phyloP scores from a whole-genome alignment of 2,329 filamentous ascomycete genomes.

The Aureobasidium leucospermi region DNA sequence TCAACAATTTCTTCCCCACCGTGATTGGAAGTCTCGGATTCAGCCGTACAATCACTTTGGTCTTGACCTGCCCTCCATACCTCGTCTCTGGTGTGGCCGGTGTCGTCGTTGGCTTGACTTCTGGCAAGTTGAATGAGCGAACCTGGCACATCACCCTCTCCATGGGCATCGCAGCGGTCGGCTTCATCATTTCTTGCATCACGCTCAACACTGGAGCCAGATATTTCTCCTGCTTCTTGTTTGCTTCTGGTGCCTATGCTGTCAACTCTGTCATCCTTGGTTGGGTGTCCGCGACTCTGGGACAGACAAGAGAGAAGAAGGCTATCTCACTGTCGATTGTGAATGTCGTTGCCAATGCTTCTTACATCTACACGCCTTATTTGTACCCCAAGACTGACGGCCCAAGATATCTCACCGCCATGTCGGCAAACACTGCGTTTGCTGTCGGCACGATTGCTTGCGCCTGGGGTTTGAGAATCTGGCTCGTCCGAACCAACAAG shows the following conservation, averaged over 20 bases:
- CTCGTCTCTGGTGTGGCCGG: conserved; percentile 32
- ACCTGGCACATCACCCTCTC: conserved; percentile 49
- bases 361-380: not conserved
- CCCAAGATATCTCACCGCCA: not conserved
- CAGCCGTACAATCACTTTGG: conserved; percentile 45
- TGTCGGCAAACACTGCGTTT: not conserved
- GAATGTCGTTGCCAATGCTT: not conserved
- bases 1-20: conserved; percentile 60
- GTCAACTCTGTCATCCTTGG: not conserved
- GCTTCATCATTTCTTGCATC: conserved; percentile 42
- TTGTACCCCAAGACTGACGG: not conserved
- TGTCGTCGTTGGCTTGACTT: conserved; percentile 48
- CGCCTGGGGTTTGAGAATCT: not conserved
- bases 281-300: not conserved
- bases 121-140: conserved; percentile 48
- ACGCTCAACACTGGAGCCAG: not conserved
- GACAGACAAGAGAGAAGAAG: not conserved
- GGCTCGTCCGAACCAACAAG: not conserved
- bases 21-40: conserved; percentile 57
- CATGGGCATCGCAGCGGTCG: conserved; percentile 45
- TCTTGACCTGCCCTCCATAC: conserved; percentile 50
- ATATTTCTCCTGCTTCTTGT: not conserved
- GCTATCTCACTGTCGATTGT: not conserved
- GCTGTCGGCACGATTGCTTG: not conserved
- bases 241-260: not conserved